Evolutionary conservation across 352 stramenopile genomes (phyloP), one percentile per base, ranked within the genome.

Genomic region (Phytophthora syringae): DNA sequence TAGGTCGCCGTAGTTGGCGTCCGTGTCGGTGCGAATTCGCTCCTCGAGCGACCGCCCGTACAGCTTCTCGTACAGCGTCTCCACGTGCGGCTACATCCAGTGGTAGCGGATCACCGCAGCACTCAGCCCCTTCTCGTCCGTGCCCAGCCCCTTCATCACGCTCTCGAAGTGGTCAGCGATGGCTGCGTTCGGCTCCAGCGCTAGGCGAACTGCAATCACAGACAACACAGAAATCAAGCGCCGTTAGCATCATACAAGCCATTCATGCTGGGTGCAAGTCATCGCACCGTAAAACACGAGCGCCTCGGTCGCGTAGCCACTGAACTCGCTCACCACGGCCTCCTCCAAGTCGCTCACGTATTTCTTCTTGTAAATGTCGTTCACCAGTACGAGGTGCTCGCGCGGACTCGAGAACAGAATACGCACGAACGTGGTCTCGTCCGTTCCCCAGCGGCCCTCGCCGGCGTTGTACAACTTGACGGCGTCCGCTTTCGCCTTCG

Each of bases 381-480:
- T 86, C 24, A 94, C 50, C 4, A 79, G 61, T 32, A 74, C 69
- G 5, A 92, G 30, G 60, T 90, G 80, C 57, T 92, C 60, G 22
- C 78, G 70, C 24, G 81, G 81, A 40, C 82, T 89, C 13, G 78
- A 77, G 58, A 89, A 80, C 18, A 90, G 45, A 51, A 88, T 76
- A 20, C 76, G 79, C 32, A 85, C 66, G 64, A 93, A 93, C 2
- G 76, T 74, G 21, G 72, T 79, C 49, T 94, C 85, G 25, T 92
- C 85, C 22, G 85, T 94, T 27, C 83, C 83, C 85, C 79, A 91
- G 52, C 82, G 84, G 34, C 83, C 83, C 62, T 92, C 71, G 15
- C 85, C 85, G 9, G 83, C 83, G 32, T 90, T 80, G 70, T 90
- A 91, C 24, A 94, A 70, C 45, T 71, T 75, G 43, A 87, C 70